Conservation (phyloP, 805 yeast genomes). For the Torulaspora microellipsoides region DNA sequence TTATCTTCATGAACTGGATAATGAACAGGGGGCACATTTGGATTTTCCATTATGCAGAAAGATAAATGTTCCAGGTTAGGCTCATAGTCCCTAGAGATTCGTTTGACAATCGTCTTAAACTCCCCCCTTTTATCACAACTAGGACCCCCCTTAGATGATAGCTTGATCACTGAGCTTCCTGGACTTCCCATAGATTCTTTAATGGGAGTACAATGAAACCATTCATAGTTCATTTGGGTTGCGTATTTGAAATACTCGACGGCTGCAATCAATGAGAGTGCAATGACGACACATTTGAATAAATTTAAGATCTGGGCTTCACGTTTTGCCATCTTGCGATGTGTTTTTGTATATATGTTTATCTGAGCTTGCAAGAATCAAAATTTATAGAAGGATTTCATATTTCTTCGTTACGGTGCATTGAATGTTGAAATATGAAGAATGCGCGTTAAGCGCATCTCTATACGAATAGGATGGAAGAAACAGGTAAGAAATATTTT, state of each 20-base stretch:
- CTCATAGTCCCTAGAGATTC: conserved; percentile 38
- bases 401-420: no score
- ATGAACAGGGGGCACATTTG: conserved; percentile 25
- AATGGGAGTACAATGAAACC: conserved; percentile 43
- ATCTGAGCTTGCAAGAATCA: no score
- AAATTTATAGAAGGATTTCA: no score
- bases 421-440: no score
- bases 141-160: conserved; percentile 41
- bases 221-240: conserved; percentile 39
- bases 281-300: conserved; percentile 28
- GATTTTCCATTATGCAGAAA: conserved; percentile 38
- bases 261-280: conserved; percentile 36
- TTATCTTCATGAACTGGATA: conserved; percentile 34
- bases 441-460: no score
- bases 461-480: no score
- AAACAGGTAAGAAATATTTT: no score
- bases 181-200: conserved; percentile 22
- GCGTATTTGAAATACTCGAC: conserved; percentile 42
- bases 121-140: conserved; percentile 44
- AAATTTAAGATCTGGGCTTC: conserved; percentile 21
- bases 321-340: conserved; percentile 4
- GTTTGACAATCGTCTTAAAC: conserved; percentile 38
- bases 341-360: no score
- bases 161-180: conserved; percentile 28
- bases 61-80: conserved; percentile 35